Evolutionary conservation across 768 basidiomycete genomes (phyloP).

Genomic region (Tricholoma sp.): DNA sequence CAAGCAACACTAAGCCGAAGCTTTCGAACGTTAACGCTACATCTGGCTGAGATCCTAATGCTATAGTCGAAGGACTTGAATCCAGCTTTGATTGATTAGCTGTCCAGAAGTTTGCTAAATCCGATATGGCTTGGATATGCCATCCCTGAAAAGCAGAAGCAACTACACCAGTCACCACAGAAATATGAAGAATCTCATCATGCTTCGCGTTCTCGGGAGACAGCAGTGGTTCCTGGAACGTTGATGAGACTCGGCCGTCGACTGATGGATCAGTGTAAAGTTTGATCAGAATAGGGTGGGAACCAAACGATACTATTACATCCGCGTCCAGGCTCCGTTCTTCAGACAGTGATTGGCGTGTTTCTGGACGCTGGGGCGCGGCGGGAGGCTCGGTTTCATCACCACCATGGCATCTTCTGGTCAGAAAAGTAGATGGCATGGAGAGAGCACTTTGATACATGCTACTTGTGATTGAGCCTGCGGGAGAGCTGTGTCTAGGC

Average conservation of each 20-base stretch:
- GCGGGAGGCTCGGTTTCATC: background rate
- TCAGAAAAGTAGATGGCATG: conserved; percentile 4
- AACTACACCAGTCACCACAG: conserved; percentile 44
- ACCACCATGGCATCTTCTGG: background rate
- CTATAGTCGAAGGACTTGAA: background rate
- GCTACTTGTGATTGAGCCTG: conserved; percentile 51
- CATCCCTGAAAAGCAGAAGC: conserved; percentile 51
- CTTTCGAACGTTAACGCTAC: conserved; percentile 9
- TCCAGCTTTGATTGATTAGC: conserved; percentile 11
- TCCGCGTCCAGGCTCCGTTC: conserved; percentile 28
- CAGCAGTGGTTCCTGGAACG: conserved; percentile 6
- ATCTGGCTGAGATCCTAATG: background rate
- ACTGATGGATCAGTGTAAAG: conserved; percentile 42
- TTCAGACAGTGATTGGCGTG: background rate
- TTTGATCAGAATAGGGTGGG: conserved; percentile 53
- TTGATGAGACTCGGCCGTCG: background rate
- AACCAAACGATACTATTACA: conserved; percentile 54
- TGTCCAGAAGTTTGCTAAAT: conserved; percentile 31
- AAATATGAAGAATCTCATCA: conserved; percentile 33
- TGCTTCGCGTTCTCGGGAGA: conserved; percentile 1
- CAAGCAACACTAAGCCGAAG: conserved; percentile 41
- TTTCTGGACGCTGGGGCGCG: background rate
- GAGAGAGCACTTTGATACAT: conserved; percentile 79
- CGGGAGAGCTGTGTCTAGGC: conserved; percentile 37
- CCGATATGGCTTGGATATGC: conserved; percentile 48